Base-by-base conservation (phyloP, 2,329 filamentous ascomycete species). In the Colletotrichum trifolii region DNA sequence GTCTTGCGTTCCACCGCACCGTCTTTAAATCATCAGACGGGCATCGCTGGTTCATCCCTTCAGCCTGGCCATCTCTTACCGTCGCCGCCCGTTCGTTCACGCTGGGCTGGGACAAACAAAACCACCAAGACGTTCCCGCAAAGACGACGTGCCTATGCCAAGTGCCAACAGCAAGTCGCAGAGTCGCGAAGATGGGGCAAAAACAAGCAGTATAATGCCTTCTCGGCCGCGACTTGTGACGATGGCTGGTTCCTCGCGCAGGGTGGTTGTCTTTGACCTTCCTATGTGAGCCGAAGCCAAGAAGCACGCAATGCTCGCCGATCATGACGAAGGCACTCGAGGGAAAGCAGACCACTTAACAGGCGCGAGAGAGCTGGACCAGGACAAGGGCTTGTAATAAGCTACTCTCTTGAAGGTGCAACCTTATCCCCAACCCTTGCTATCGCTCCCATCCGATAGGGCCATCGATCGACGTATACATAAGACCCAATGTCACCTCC, bases 221-320 rank as follows among this genome's bases (percentile, higher is more conserved):
- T 38, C 6, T 17, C 25, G n/a, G 11, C 15, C 8, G 5, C 12
- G 7, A 40, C n/a, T 9, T 5, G 25, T 12, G 7, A 13, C n/a
- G 25, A 13, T 6, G 10, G 3, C 34, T 39, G 39, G 25, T 42
- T 35, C 13, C 9, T 50, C 38, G 25, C 7, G 39, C 48, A 64
- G 48, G 42, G 48, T 38, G 38, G 10, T 36, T 33, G 38, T 17
- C n/a, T 17, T 9, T 13, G 62, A 65, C 57, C 57, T 65, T 61
- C 62, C 62, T 61, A 54, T 61, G 39, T 55, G 17, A 65, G 62
- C 38, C 11, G 55, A 50, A 60, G 62, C 62, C 62, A 65, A 65
- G 62, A 46, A 65, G 62, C 62, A 65, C 62, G 62, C 62, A 61
- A 65, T 61, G 57, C 38, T 47, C 34, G 57, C 13, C 47, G 56